Evolutionary conservation across 2,329 filamentous ascomycete genomes (phyloP).

Genomic region (Penicillium olsonii): DNA sequence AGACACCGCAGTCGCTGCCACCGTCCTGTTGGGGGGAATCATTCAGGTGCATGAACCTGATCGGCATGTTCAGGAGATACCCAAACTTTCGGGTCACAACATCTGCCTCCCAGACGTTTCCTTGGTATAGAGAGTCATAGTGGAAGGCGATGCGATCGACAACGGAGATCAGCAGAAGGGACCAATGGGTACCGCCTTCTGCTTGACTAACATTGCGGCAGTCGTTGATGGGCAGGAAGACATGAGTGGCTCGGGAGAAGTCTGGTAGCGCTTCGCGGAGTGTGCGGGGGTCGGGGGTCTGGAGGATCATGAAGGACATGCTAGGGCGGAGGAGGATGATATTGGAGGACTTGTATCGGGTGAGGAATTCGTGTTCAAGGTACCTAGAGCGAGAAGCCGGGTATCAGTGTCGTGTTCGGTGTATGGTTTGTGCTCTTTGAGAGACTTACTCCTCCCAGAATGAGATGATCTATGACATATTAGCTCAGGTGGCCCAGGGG

Average conservation of each 20-base stretch:
- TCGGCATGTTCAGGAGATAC: conserved; percentile 66
- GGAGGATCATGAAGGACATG: conserved; percentile 90
- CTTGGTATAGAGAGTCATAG: conserved; percentile 81
- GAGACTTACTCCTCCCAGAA: conserved; percentile 89
- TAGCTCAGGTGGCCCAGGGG: conserved; percentile 22
- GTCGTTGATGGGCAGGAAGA: conserved; percentile 96
- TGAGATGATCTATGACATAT: conserved; percentile 71
- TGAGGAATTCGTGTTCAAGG: conserved; percentile 85
- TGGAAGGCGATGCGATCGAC: conserved; percentile 93
- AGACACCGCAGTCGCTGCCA: conserved; percentile 90
- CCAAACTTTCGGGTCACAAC: conserved; percentile 69
- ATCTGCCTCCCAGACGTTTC: conserved; percentile 74
- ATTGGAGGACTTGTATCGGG: conserved; percentile 75
- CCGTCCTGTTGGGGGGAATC: conserved; percentile 93
- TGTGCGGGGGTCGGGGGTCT: conserved; percentile 60
- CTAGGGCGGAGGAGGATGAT: conserved; percentile 89
- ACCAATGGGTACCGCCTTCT: conserved; percentile 96
- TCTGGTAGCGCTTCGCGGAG: conserved; percentile 73
- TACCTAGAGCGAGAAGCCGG: conserved; percentile 52
- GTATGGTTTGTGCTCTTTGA: neutral
- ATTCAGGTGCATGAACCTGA: conserved; percentile 73
- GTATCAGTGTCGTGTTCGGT: conserved; percentile 11
- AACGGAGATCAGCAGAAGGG: conserved; percentile 81
- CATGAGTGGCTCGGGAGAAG: conserved; percentile 79
- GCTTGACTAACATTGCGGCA: conserved; percentile 71